These are phyloP conservation scores for Heterobasidion occidentale DNA, from an alignment of 1,284 basidiomycete species.

Conservation along the genomic window DNA sequence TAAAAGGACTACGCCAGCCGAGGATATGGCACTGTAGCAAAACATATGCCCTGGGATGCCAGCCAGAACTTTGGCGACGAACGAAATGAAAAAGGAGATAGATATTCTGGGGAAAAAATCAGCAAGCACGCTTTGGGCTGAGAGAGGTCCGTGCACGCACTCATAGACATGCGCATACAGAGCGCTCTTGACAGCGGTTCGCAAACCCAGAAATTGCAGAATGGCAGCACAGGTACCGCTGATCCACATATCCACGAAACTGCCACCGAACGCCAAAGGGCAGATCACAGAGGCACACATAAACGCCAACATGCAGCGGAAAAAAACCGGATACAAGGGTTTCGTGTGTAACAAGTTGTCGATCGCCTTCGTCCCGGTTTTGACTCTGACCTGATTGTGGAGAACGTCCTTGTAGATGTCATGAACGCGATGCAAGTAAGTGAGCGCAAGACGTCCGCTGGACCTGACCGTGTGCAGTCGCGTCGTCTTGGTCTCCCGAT, in stretches of 20 bases:
- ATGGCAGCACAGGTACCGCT: constrained; percentile 64
- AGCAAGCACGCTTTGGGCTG: neutral
- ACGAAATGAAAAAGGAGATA: constrained; percentile 75
- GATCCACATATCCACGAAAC: constrained; percentile 75
- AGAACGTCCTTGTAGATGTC: constrained; percentile 72
- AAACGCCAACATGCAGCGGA: constrained; percentile 67
- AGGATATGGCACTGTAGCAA: constrained; percentile 80
- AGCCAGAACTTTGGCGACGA: constrained; percentile 67
- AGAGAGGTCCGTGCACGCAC: constrained; percentile 36
- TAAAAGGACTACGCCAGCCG: constrained; percentile 73
- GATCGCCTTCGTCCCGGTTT: constrained; percentile 55
- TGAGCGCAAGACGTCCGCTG: constrained; percentile 64
- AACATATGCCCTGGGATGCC: constrained; percentile 62
- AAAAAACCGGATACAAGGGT: constrained; percentile 53
- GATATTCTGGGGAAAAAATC: constrained; percentile 52
- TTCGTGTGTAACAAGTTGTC: constrained; percentile 50
- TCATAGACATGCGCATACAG: constrained; percentile 88
- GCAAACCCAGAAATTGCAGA: constrained; percentile 71
- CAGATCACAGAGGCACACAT: constrained; percentile 72
- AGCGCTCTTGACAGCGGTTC: constrained; percentile 69
- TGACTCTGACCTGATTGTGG: constrained; percentile 63
- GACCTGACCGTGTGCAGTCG: constrained; percentile 77
- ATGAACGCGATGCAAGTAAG: constrained; percentile 66
- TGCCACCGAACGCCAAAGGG: constrained; percentile 76
- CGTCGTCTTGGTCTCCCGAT: constrained; percentile 47